Evolutionary conservation across 768 basidiomycete species (phyloP).

Genomic region (Rhodotorula babjevae): DNA sequence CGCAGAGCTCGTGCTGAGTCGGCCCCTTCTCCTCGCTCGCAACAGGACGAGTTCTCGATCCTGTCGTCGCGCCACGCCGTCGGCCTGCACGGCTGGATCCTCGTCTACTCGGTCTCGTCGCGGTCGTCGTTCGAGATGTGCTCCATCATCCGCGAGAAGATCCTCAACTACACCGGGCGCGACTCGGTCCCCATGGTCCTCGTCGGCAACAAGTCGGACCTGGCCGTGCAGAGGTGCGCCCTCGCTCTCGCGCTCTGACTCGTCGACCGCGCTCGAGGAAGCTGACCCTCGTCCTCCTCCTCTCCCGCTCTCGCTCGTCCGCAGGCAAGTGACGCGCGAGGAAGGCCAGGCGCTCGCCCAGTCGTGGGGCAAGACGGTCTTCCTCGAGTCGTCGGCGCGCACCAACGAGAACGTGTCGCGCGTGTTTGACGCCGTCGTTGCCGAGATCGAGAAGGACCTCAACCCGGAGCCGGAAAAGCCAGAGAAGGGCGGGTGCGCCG

Average conservation of each 20-base stretch:
- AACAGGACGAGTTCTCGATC: constrained; percentile 89
- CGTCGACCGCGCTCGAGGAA: neutral
- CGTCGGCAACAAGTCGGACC: constrained; percentile 86
- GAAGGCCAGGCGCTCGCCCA: constrained; percentile 40
- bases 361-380: constrained; percentile 38
- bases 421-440: constrained; percentile 40
- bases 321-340: constrained; percentile 39
- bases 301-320: neutral
- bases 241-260: neutral
- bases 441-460: constrained; percentile 42
- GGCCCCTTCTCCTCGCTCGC: too few relatives aligned
- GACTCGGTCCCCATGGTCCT: constrained; percentile 85
- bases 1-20: neutral
- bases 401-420: constrained; percentile 43
- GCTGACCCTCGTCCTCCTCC: neutral
- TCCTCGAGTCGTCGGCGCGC: constrained; percentile 41
- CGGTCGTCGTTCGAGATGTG: constrained; percentile 91
- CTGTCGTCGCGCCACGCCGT: constrained; percentile 90
- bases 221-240: constrained; percentile 60
- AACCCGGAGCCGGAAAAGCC: constrained; percentile 30
- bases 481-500: constrained; percentile 12
- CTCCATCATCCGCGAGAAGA: constrained; percentile 86
- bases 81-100: constrained; percentile 84
- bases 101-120: constrained; percentile 90
- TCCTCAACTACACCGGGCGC: constrained; percentile 76